Evolutionary conservation across 805 yeast genomes (phyloP), one percentile per base, ranked within the genome.

Genomic region (Starmerella floricola): DNA sequence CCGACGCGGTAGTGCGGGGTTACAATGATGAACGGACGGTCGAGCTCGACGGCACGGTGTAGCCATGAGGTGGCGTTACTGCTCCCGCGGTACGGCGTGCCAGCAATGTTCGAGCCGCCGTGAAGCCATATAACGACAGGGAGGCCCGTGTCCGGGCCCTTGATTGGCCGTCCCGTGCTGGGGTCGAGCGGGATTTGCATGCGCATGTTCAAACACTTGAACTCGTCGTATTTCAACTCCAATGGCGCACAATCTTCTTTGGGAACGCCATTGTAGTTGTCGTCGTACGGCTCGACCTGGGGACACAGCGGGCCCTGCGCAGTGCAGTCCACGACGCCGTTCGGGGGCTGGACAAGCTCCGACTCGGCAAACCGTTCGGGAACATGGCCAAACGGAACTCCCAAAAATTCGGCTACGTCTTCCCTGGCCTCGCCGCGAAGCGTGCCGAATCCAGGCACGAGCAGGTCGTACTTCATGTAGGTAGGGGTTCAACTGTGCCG

Each of bases 61-160:
- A 60, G 59, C 44, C 61, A 50, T 2, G 46, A 40, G 6, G 49
- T 32, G 2, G 62, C 59, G 37, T 59, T 57, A 38, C 52, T 49
- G 16, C 55, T 40, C 8, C 50, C 52, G 8, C 58, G 40, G 43
- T 54, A 53, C 11, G 59, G 55, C 13, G 62, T 46, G 15, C 68
- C 68, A 29, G 61, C 63, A 10, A 45, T 27, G 39, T 60, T 60
- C 1, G 61, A 56, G 16, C 68, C 68, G 16, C 68, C 68, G 40
- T 64, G 64, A 23, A 64, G 55, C 62, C 63, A 64, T 8, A 63
- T 51, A 1, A 58, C 62, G 6, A 62, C 64, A 4, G 68, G 68
- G 15, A 57, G 42, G n/a, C 24, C 23, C 6, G 23, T 17, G 21
- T 21, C 23, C 24, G 11, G 24, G 17, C 36, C 10, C 26, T 17